Evolutionary conservation across 345 rosid species (phyloP), one percentile per base, ranked within the genome.

Genomic region (Psidium friedrichsthalianum): DNA sequence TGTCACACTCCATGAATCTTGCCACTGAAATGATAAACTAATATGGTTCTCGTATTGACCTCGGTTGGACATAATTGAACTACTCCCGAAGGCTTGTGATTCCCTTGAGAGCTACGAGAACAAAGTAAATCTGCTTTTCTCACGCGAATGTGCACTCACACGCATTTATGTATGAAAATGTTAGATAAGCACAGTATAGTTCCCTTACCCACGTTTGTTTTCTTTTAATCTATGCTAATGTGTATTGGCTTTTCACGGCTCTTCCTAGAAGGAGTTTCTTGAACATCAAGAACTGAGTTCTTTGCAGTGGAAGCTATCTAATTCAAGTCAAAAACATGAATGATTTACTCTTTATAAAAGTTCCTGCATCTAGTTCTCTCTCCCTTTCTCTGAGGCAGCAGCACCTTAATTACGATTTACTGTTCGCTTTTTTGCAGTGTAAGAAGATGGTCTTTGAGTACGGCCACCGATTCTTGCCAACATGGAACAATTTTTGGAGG

Each of bases 391-490:
- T 12, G 49, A 32, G 59, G 59, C 56, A 5, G 32, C n/a, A 20
- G 42, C 61, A 53, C 84, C 14, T 82, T 24, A 32, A 29, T 36
- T 25, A 27, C n/a, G 25, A 8, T 8, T 82, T 42, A 8, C 61
- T 54, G 42, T 54, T 36, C 21, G 14, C 36, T 47, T 87, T n/a
- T 49, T 25, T 80, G 90, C 96, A 95, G 99, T 98, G 98, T 89
- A 96, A 98, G 93, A 93, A 86, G 92, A 22, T 94, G 90, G 99
- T 96, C 29, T 94, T 96, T 12, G 94, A 94, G 91, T 98, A 95
- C 27, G 99, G 29, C 99, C 99, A 56, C 40, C 94, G 80, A 87
- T 96, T 85, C 95, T 98, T 36, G 84, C 84, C 83, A 93, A 95
- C 61, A 84, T 94, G 36, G 98, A 93, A 89, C 90, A 94, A 82